Evolutionary conservation across 2,329 filamentous ascomycete genomes (phyloP).

Genomic region (Sporothrix globosa): DNA sequence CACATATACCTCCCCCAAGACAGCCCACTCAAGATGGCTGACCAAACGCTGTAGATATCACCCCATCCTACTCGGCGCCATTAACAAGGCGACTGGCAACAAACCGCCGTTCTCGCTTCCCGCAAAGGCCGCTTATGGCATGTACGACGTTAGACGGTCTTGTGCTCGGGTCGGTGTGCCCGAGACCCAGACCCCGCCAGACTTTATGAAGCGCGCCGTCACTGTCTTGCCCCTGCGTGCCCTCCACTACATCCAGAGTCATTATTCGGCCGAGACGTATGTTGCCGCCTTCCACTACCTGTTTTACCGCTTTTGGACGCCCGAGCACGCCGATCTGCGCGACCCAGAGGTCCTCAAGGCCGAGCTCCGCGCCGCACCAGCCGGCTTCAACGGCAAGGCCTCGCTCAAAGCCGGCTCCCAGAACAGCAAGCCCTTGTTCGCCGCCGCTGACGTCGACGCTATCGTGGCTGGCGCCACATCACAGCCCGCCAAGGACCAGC

Average conservation of each 20-base stretch:
- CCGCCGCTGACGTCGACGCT: constrained; percentile 53
- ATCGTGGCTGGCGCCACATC: constrained; percentile 59
- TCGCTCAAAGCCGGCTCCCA: not conserved
- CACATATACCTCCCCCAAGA: not conserved
- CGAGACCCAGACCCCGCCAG: constrained; percentile 45
- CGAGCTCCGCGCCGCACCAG: constrained; percentile 43
- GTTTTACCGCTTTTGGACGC: constrained; percentile 65
- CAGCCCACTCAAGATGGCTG: not conserved
- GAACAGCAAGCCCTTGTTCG: constrained; percentile 48
- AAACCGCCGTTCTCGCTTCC: constrained; percentile 73
- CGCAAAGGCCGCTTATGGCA: constrained; percentile 65
- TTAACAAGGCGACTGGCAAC: constrained; percentile 67
- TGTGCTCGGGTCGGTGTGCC: constrained; percentile 46
- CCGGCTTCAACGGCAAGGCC: constrained; percentile 30
- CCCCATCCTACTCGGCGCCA: constrained; percentile 71
- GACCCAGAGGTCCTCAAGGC: constrained; percentile 57
- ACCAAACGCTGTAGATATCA: constrained; percentile 56
- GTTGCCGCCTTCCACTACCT: constrained; percentile 58
- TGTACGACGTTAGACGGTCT: constrained; percentile 48
- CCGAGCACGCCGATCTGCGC: constrained; percentile 61
- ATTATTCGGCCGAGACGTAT: constrained; percentile 54
- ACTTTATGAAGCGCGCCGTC: constrained; percentile 50
- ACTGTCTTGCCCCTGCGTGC: constrained; percentile 64
- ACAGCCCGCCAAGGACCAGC: constrained; percentile 48
- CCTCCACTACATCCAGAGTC: constrained; percentile 67